These are phyloP conservation scores for Echria macrotheca DNA, from an alignment of 495 filamentous ascomycete genomes.

Conservation along the genomic window DNA sequence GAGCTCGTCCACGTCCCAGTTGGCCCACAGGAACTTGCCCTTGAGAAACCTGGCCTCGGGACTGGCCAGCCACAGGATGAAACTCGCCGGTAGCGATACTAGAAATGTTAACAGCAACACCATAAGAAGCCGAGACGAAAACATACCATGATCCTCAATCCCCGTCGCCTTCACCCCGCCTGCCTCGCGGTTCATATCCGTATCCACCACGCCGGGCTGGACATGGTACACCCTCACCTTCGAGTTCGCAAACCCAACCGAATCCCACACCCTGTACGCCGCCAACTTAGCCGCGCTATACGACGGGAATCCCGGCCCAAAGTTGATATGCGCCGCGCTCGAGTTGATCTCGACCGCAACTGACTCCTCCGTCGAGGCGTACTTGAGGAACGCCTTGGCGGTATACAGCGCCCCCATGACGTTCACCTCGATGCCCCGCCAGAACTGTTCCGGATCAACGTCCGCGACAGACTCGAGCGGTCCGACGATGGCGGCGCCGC, in stretches of 20 bases:
- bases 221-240: not conserved
- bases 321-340: not conserved
- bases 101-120: not conserved
- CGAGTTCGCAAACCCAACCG: not conserved
- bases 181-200: not conserved
- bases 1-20: not conserved
- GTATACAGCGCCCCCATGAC: slow-evolving; percentile 34
- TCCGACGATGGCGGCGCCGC: not conserved
- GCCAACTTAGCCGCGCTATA: not conserved
- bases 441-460: slow-evolving; percentile 19
- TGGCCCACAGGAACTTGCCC: slow-evolving; percentile 1
- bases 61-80: not conserved
- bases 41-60: not conserved
- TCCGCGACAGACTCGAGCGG: slow-evolving; percentile 8
- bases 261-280: not conserved
- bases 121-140: not conserved
- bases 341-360: slow-evolving; percentile 5
- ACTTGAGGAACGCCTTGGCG: slow-evolving; percentile 25
- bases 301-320: not conserved
- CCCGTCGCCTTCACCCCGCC: not conserved
- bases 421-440: slow-evolving; percentile 31
- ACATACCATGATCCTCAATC: not conserved
- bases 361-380: not conserved
- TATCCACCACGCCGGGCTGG: not conserved
- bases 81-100: not conserved